Conservation (phyloP, 1,284 basidiomycete genomes). For the Trametes pubescens region DNA sequence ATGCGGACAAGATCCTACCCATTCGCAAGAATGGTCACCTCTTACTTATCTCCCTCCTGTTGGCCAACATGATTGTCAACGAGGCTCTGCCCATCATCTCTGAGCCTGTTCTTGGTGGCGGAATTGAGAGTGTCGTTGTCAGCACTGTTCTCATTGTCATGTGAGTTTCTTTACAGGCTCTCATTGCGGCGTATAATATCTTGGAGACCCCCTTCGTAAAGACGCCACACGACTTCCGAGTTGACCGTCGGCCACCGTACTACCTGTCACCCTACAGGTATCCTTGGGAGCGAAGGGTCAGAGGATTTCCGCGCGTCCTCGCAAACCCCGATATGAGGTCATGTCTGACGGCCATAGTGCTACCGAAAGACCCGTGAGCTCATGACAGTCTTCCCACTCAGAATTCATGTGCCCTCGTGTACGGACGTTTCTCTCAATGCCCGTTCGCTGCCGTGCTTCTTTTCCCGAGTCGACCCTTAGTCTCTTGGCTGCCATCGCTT, state of each 20-base stretch:
- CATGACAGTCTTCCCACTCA: no score
- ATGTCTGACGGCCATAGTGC: no score
- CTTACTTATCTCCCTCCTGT: conserved; percentile 80
- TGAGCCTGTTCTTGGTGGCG: conserved; percentile 87
- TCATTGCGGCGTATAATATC: neutral
- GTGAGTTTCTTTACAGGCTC: conserved; percentile 52
- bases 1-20: conserved; percentile 86
- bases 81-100: conserved; percentile 92
- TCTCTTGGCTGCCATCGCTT: neutral
- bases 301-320: no score
- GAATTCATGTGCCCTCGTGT: no score
- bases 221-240: neutral
- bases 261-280: no score
- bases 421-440: neutral
- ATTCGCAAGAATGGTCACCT: conserved; percentile 88
- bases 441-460: neutral
- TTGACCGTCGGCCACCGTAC: no score
- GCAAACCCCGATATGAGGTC: no score
- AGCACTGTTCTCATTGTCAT: conserved; percentile 88
- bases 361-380: no score
- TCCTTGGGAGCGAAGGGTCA: no score
- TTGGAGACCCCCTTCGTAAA: neutral
- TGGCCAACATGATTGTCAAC: conserved; percentile 91
- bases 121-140: conserved; percentile 78
- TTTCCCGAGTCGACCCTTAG: neutral